phyloP scores from a whole-genome alignment of 176 grass and related monocot species.

The Oryza glaberrima region DNA sequence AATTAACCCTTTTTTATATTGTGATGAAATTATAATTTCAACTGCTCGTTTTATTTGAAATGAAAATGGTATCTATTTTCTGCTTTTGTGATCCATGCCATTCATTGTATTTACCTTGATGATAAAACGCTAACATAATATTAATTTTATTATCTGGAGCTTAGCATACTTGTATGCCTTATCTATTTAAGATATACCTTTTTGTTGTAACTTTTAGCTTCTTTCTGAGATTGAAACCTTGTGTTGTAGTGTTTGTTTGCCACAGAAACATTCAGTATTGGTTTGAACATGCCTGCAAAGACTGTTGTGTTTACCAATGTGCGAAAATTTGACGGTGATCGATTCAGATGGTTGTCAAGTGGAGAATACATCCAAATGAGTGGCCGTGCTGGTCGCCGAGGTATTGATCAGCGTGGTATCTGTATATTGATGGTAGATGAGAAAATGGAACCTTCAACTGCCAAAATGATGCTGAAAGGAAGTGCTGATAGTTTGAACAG shows the following conservation, averaged over 20 bases:
- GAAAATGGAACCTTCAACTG: slow-evolving; percentile 94
- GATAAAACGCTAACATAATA: neutral
- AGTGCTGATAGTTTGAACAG: slow-evolving; percentile 98
- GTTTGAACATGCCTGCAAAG: slow-evolving; percentile 99
- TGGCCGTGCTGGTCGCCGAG: slow-evolving; percentile 88
- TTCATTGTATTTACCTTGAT: neutral
- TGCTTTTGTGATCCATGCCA: neutral
- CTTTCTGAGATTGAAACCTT: slow-evolving; percentile 35
- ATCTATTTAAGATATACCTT: neutral
- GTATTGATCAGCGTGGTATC: slow-evolving; percentile 91
- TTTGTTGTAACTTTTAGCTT: slow-evolving; percentile 21
- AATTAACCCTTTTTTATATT: neutral
- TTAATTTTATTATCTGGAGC: too few species aligned
- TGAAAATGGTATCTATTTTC: neutral
- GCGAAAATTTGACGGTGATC: slow-evolving; percentile 92
- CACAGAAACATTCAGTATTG: slow-evolving; percentile 99
- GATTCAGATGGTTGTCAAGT: slow-evolving; percentile 92
- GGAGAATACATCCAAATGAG: slow-evolving; percentile 99
- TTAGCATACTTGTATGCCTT: neutral
- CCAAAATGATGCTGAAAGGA: slow-evolving; percentile 96
- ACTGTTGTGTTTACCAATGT: slow-evolving; percentile 98
- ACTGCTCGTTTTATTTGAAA: slow-evolving; percentile 19
- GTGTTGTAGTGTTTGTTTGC: slow-evolving; percentile 89
- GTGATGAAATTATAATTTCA: neutral
- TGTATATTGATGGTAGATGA: slow-evolving; percentile 98